phyloP scores from a whole-genome alignment of 2,329 filamentous ascomycete species.

The Colletotrichum sp. region DNA sequence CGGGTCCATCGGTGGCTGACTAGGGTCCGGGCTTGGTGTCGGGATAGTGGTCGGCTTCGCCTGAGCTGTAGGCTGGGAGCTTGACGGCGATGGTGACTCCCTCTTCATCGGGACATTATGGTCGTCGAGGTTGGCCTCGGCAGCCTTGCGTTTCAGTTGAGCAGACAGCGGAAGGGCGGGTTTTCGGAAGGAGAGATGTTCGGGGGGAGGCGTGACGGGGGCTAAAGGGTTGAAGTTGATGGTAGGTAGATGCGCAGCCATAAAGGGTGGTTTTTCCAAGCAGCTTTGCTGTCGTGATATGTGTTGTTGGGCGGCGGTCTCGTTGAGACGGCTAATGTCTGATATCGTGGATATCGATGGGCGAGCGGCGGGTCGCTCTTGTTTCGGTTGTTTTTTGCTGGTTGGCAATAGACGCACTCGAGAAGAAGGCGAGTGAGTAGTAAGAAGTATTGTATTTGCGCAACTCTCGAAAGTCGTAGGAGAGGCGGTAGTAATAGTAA shows the following conservation, averaged over 20 bases:
- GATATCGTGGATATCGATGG: not conserved
- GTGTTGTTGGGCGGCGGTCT: not conserved
- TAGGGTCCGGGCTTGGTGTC: not conserved
- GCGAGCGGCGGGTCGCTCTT: not conserved
- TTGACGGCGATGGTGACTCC: not conserved
- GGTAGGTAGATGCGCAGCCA: slow-evolving; percentile 16
- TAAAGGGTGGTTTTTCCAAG: slow-evolving; percentile 1
- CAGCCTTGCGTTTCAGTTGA: slow-evolving; percentile 22
- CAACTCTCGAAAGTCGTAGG: not conserved
- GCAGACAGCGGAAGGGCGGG: slow-evolving; percentile 12
- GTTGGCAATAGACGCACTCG: not conserved
- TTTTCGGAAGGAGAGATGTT: slow-evolving; percentile 36
- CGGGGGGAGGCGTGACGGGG: slow-evolving; percentile 44
- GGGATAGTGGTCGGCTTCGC: not conserved
- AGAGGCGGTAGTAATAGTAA: not conserved
- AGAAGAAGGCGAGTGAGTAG: not conserved
- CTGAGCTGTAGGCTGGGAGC: not conserved
- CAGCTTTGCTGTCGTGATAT: not conserved
- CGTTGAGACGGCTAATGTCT: not conserved
- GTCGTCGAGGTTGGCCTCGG: slow-evolving; percentile 8
- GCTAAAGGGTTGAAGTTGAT: slow-evolving; percentile 36
- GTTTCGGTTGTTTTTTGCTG: not conserved
- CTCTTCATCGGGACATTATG: slow-evolving; percentile 9
- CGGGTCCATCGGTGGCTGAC: slow-evolving; percentile 35
- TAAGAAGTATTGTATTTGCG: not conserved